Percentiles rank a stretch among this genome's conserved stretches.
These are phyloP conservation scores for Novakomyces olei DNA, from an alignment of 805 yeast species.

Conservation along the genomic window DNA sequence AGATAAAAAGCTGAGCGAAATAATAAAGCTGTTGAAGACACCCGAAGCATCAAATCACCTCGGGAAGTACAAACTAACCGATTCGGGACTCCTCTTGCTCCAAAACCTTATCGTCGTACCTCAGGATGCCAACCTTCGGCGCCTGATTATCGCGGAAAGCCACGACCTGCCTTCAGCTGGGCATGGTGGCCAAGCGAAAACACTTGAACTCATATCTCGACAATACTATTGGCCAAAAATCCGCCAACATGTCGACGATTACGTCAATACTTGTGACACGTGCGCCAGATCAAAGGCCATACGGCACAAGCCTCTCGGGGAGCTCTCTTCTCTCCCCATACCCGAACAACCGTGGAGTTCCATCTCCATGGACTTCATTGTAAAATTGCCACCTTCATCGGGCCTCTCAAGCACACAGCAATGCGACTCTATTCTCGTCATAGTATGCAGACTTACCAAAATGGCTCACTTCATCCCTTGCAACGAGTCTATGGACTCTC, in stretches of 20 bases:
- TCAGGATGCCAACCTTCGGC: neutral
- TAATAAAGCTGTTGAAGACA: neutral
- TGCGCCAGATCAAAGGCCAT: neutral
- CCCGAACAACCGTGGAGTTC: neutral
- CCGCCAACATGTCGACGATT: neutral
- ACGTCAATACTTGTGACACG: neutral
- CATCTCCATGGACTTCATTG: neutral
- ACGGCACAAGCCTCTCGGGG: neutral
- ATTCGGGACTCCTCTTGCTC: neutral
- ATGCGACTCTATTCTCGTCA: neutral
- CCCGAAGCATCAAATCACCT: neutral
- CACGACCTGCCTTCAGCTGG: neutral
- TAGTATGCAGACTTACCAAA: neutral
- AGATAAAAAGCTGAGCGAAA: neutral
- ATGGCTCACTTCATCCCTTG: neutral
- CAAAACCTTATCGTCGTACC: too few relatives aligned
- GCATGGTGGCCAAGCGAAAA: neutral
- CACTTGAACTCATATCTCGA: neutral
- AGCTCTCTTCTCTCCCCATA: neutral
- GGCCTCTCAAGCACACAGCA: neutral
- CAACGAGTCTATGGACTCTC: neutral
- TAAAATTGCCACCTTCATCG: neutral
- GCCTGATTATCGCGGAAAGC: neutral
- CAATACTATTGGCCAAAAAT: neutral
- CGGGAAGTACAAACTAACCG: neutral